These are phyloP conservation scores for Plasmodium cynomolgi DNA, from an alignment of 169 alveolate genomes.

Conservation along the genomic window DNA sequence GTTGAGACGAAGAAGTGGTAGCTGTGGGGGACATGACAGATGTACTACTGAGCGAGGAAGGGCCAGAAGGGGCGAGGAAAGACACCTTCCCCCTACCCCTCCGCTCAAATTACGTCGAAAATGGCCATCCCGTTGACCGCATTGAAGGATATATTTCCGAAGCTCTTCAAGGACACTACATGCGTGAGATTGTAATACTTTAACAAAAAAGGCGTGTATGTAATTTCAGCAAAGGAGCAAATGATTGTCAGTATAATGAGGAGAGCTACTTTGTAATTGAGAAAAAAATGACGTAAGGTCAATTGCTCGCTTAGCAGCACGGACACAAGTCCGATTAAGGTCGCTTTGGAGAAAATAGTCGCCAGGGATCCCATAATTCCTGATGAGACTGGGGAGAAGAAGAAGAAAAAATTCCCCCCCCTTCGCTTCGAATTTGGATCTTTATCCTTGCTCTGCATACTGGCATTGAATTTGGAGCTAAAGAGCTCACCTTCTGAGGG, in stretches of 20 bases:
- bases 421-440: neutral
- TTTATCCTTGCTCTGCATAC: neutral
- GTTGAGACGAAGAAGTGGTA: neutral
- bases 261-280: constrained; percentile 13
- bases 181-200: constrained; percentile 25
- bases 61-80: neutral
- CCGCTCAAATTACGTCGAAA: constrained; percentile 1
- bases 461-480: neutral
- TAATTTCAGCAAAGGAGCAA: neutral
- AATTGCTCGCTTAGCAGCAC: constrained; percentile 4
- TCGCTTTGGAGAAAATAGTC: constrained; percentile 32
- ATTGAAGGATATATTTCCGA: constrained; percentile 31
- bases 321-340: constrained; percentile 29
- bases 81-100: neutral
- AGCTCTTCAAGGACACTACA: constrained; percentile 24
- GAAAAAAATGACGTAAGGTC: neutral
- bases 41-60: neutral
- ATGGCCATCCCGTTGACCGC: constrained; percentile 31
- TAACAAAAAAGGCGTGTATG: constrained; percentile 20
- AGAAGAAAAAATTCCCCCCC: neutral
- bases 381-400: constrained; percentile 28
- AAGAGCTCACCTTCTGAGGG: neutral
- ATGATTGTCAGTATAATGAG: neutral
- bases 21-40: neutral
- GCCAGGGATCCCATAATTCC: constrained; percentile 39